These are phyloP conservation scores for Antarctomyces pellizariae DNA, from an alignment of 495 filamentous ascomycete species.

Conservation along the genomic window DNA sequence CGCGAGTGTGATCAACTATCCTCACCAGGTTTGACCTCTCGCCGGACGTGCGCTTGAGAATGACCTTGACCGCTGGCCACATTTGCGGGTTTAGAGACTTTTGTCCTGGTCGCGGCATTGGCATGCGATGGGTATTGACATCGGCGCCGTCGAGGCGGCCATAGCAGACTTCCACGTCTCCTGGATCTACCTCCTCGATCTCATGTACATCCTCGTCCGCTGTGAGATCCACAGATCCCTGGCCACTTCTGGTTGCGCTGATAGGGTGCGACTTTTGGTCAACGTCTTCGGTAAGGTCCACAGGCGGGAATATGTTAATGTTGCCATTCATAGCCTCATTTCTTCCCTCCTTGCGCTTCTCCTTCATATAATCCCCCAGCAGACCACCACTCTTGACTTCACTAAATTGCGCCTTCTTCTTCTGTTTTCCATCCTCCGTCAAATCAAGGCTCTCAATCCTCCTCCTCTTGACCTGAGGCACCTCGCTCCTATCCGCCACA, in stretches of 20 bases:
- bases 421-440: slow-evolving; percentile 17
- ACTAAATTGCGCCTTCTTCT: slow-evolving; percentile 18
- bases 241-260: slow-evolving; percentile 4
- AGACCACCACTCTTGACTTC: slow-evolving; percentile 28
- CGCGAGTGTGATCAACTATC: slow-evolving; percentile 43
- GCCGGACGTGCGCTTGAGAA: slow-evolving; percentile 30
- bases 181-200: slow-evolving; percentile 16
- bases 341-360: slow-evolving; percentile 23
- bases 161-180: slow-evolving; percentile 55
- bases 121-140: slow-evolving; percentile 44
- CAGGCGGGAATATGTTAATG: slow-evolving; percentile 18
- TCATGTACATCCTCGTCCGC: slow-evolving; percentile 30
- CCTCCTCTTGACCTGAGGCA: slow-evolving; percentile 36
- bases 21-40: slow-evolving; percentile 32
- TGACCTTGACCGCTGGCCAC: slow-evolving; percentile 55
- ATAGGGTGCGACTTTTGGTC: too few relatives aligned
- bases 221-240: background rate
- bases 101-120: slow-evolving; percentile 33
- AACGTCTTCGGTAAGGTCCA: slow-evolving; percentile 39
- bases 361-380: slow-evolving; percentile 39
- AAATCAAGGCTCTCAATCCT: slow-evolving; percentile 25
- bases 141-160: slow-evolving; percentile 50
- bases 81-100: slow-evolving; percentile 22
- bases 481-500: slow-evolving; percentile 35
- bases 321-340: slow-evolving; percentile 14